These are phyloP conservation scores for Acacia confusa DNA, from an alignment of 306 rosid genomes.

Conservation along the genomic window DNA sequence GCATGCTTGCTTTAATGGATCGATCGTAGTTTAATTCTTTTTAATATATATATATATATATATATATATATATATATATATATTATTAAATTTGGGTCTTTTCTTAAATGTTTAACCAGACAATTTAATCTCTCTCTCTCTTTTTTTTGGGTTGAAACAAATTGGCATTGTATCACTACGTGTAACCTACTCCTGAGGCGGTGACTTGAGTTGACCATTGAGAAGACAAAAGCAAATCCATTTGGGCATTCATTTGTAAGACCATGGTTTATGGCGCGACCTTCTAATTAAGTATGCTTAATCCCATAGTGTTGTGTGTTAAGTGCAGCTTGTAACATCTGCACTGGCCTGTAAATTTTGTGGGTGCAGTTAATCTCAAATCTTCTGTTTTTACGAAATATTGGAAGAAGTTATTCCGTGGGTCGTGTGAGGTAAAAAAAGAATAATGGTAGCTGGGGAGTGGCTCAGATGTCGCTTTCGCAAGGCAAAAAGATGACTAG, in stretches of 20 bases:
- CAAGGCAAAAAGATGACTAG: neutral
- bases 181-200: neutral
- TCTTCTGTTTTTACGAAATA: constrained; percentile 7
- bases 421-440: neutral
- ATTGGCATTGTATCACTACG: neutral
- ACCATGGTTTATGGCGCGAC: constrained; percentile 17
- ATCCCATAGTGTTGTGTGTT: neutral
- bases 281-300: neutral
- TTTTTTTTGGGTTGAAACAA: neutral
- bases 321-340: neutral
- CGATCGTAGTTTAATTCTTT: neutral
- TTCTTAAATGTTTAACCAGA: neutral
- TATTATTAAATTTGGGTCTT: too few relatives aligned
- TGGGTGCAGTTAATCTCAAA: neutral
- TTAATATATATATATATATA: neutral
- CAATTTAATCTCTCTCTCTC: neutral
- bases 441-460: constrained; percentile 9
- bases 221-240: constrained; percentile 7
- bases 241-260: constrained; percentile 5
- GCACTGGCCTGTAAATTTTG: neutral
- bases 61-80: neutral
- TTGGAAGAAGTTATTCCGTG: neutral
- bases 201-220: neutral
- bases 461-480: constrained; percentile 38
- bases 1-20: neutral